Conservation (phyloP, 2,329 filamentous ascomycete species). For the Atkinsonella texensis region DNA sequence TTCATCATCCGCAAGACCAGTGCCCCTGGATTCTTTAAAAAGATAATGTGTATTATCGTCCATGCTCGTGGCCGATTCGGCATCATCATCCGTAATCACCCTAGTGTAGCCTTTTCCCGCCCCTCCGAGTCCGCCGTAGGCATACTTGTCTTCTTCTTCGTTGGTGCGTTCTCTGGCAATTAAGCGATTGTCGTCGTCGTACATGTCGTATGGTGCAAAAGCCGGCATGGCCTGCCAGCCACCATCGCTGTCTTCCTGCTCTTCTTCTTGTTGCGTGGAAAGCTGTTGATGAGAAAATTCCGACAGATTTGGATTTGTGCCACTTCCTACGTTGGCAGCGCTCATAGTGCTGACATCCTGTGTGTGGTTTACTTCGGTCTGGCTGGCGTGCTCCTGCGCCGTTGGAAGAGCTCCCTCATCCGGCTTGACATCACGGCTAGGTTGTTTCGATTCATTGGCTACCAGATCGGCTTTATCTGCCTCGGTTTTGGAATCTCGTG, state of each 20-base stretch:
- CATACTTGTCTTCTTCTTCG: slow-evolving; percentile 54
- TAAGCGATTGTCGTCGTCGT: slow-evolving; percentile 83
- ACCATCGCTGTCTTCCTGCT: slow-evolving; percentile 46
- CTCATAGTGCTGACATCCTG: slow-evolving; percentile 29
- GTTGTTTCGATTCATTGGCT: not conserved
- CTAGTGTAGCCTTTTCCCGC: slow-evolving; percentile 92
- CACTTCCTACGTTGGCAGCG: slow-evolving; percentile 13
- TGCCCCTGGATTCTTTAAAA: slow-evolving; percentile 60
- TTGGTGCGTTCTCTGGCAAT: slow-evolving; percentile 71
- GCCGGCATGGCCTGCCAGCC: slow-evolving; percentile 93
- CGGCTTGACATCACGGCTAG: not conserved
- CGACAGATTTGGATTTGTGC: slow-evolving; percentile 32
- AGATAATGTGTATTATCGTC: slow-evolving; percentile 95
- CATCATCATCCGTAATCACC: slow-evolving; percentile 91
- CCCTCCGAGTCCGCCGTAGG: slow-evolving; percentile 69
- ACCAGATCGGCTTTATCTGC: not conserved
- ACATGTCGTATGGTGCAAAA: slow-evolving; percentile 85
- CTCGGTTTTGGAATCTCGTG: not conserved
- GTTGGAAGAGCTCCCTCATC: not conserved
- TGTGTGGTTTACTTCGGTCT: slow-evolving; percentile 14
- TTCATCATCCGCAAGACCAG: slow-evolving; percentile 52
- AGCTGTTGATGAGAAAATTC: slow-evolving; percentile 88
- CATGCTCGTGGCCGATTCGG: slow-evolving; percentile 85
- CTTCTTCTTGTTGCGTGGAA: slow-evolving; percentile 42
- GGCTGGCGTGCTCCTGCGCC: slow-evolving; percentile 2